A percentile compares a stretch with the other conserved stretches of the same genome.
Conservation (phyloP, 306 rosid genomes). For the Fagus sylvatica region DNA sequence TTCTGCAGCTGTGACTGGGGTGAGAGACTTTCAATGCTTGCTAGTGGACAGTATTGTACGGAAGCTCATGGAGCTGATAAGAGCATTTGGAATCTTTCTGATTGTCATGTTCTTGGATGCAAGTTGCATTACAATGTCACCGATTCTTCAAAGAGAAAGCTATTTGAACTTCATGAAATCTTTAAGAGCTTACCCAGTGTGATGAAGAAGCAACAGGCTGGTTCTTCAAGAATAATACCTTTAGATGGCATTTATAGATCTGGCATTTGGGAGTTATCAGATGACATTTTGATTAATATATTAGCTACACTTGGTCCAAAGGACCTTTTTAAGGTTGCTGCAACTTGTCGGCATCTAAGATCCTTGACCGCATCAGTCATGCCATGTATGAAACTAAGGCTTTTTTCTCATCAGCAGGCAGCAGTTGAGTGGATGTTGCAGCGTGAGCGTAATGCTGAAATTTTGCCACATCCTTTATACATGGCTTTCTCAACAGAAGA, state of each 20-base stretch:
- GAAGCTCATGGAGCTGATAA: conserved; percentile 32
- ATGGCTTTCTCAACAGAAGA: conserved; percentile 66
- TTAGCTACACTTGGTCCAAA: conserved; percentile 54
- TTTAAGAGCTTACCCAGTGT: conserved; percentile 73
- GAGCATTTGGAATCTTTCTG: conserved; percentile 73
- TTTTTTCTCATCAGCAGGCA: conserved; percentile 88
- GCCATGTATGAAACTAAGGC: conserved; percentile 85
- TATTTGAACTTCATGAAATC: conserved; percentile 89
- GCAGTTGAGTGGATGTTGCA: conserved; percentile 98
- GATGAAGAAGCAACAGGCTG: conserved; percentile 35
- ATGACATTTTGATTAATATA: conserved; percentile 66
- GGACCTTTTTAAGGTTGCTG: conserved; percentile 74
- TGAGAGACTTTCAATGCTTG: conserved; percentile 60
- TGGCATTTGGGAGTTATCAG: conserved; percentile 81
- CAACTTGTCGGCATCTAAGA: conserved; percentile 75
- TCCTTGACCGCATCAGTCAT: conserved; percentile 65
- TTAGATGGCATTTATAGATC: conserved; percentile 34
- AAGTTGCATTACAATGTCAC: conserved; percentile 52
- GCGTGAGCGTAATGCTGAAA: conserved; percentile 72
- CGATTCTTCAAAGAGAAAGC: conserved; percentile 53
- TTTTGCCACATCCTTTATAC: conserved; percentile 74
- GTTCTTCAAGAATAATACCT: conserved; percentile 54
- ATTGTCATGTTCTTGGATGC: conserved; percentile 89
- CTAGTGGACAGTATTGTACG: conserved; percentile 33
- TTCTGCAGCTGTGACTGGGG: conserved; percentile 80